These are phyloP conservation scores for Neofusicoccum parvum DNA, from an alignment of 2,329 filamentous ascomycete species.

Conservation along the genomic window DNA sequence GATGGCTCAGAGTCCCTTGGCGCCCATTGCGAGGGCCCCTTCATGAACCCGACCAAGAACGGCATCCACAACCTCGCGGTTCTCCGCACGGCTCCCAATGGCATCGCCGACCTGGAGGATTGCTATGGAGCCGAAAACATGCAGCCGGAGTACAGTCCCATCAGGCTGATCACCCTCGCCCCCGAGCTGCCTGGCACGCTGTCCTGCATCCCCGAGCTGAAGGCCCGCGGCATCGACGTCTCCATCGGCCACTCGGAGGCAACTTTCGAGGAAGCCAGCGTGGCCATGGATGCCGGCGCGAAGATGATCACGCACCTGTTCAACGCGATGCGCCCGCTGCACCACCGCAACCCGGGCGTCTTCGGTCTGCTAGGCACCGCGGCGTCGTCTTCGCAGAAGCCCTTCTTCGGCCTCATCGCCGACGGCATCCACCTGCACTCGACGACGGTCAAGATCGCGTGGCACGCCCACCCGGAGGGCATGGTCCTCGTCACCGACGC, in stretches of 20 bases:
- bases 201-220: slow-evolving; percentile 68
- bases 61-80: slow-evolving; percentile 80
- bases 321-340: slow-evolving; percentile 89
- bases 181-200: slow-evolving; percentile 75
- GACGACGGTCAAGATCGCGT: slow-evolving; percentile 85
- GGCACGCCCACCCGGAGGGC: slow-evolving; percentile 79
- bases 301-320: slow-evolving; percentile 93
- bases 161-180: slow-evolving; percentile 84
- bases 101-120: slow-evolving; percentile 65
- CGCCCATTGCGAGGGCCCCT: slow-evolving; percentile 89
- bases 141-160: slow-evolving; percentile 41
- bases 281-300: slow-evolving; percentile 72
- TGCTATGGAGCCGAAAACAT: slow-evolving; percentile 77
- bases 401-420: slow-evolving; percentile 86
- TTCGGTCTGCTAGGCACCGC: slow-evolving; percentile 75
- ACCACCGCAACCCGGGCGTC: slow-evolving; percentile 88
- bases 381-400: slow-evolving; percentile 47
- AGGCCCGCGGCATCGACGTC: slow-evolving; percentile 68
- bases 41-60: slow-evolving; percentile 80
- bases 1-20: slow-evolving; percentile 85
- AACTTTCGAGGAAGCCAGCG: slow-evolving; percentile 77
- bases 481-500: slow-evolving; percentile 91
- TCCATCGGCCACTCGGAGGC: slow-evolving; percentile 87
- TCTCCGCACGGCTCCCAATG: slow-evolving; percentile 62
- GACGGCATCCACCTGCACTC: slow-evolving; percentile 91